These are phyloP conservation scores for Bisporella sp. DNA, from an alignment of 2,329 filamentous ascomycete genomes.

Conservation along the genomic window DNA sequence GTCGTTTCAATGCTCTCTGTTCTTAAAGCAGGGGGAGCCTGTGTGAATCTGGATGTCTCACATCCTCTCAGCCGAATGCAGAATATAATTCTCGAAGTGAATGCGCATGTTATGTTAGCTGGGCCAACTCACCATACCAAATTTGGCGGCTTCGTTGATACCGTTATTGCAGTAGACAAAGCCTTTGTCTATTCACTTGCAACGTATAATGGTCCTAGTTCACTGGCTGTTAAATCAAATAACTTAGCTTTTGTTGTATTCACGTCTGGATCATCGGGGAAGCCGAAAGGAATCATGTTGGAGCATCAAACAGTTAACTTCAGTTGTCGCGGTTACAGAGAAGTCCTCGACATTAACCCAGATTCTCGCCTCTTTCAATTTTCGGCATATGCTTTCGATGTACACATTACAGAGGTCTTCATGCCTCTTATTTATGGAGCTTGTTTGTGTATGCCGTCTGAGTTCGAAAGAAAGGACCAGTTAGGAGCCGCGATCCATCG, in stretches of 20 bases:
- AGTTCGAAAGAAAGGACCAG: conserved; percentile 3
- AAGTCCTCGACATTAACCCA: background rate
- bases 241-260: conserved; percentile 5
- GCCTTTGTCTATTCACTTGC: background rate
- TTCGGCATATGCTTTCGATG: conserved; percentile 9
- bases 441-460: conserved; percentile 9
- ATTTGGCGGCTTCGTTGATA: background rate
- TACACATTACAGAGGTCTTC: background rate
- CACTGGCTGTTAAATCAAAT: background rate
- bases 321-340: background rate
- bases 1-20: background rate
- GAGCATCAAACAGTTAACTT: conserved; percentile 13
- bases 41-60: background rate
- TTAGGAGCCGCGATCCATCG: conserved; percentile 3
- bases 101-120: background rate
- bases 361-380: conserved; percentile 8
- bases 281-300: conserved; percentile 28
- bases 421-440: conserved; percentile 6
- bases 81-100: background rate
- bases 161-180: background rate
- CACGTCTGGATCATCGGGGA: conserved; percentile 12
- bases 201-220: background rate
- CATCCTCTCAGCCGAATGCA: background rate
- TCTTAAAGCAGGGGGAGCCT: background rate
- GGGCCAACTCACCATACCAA: background rate